Evolutionary conservation across 371 early-diverging fungal species (phyloP).

Genomic region (Mucor sp.): DNA sequence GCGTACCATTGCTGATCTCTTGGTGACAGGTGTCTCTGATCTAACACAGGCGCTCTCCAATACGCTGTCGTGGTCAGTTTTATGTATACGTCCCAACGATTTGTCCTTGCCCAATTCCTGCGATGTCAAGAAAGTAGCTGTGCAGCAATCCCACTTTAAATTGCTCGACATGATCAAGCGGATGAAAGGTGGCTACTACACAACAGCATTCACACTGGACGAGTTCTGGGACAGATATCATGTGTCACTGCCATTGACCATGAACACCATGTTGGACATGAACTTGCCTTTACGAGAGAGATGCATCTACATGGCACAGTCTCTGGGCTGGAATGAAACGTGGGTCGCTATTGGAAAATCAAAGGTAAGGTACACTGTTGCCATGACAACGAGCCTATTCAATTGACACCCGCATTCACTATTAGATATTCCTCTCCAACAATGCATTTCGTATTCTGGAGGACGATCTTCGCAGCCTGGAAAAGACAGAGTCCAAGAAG

Average conservation of each 20-base stretch:
- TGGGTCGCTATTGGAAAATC: conserved; percentile 68
- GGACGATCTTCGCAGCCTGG: conserved; percentile 54
- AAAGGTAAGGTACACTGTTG: conserved; percentile 29
- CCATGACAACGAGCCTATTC: no score
- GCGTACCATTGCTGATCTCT: conserved; percentile 52
- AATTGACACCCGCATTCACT: not conserved
- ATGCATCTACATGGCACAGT: conserved; percentile 57
- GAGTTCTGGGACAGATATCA: conserved; percentile 76
- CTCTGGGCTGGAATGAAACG: conserved; percentile 62
- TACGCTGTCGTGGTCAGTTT: conserved; percentile 76
- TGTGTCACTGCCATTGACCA: conserved; percentile 45
- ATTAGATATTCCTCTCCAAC: conserved; percentile 71
- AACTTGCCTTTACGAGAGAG: conserved; percentile 35
- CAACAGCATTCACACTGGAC: conserved; percentile 51
- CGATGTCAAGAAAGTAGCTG: conserved; percentile 57
- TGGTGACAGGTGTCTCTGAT: conserved; percentile 59
- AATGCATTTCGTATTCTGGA: conserved; percentile 74
- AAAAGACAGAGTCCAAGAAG: conserved; percentile 47
- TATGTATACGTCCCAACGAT: conserved; percentile 80
- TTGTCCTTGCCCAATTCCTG: conserved; percentile 55
- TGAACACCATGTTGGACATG: conserved; percentile 47
- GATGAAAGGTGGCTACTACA: conserved; percentile 52
- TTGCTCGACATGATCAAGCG: conserved; percentile 54
- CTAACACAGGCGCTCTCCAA: conserved; percentile 68
- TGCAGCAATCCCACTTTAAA: conserved; percentile 56